A percentile compares a stretch with the other conserved stretches of the same genome.
Conservation (phyloP, 352 stramenopile species). For the Globisporangium canariense region DNA sequence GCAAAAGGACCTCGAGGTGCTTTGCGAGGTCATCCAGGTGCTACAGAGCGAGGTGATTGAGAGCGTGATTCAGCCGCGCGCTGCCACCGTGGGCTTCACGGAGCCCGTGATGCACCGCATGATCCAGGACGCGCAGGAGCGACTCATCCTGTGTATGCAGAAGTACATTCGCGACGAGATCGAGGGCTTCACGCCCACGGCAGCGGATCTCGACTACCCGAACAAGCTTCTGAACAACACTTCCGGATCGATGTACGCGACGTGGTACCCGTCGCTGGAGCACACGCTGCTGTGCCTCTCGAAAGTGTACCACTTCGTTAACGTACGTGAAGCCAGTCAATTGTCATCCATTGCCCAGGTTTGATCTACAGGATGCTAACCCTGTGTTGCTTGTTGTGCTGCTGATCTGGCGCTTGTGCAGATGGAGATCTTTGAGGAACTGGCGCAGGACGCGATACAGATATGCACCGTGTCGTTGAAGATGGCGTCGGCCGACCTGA, state of each 20-base stretch:
- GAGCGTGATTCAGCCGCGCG: conserved; percentile 52
- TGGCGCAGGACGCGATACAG: conserved; percentile 80
- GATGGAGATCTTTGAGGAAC: conserved; percentile 85
- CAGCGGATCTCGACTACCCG: conserved; percentile 66
- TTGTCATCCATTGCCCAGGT: background rate
- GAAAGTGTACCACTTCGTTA: conserved; percentile 82
- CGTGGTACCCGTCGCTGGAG: conserved; percentile 82
- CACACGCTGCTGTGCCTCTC: conserved; percentile 83
- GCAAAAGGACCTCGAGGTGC: conserved; percentile 70
- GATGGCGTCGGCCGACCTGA: conserved; percentile 69
- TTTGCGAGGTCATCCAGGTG: conserved; percentile 81
- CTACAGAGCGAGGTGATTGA: conserved; percentile 78
- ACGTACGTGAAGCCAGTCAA: conserved; percentile 31
- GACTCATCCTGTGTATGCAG: conserved; percentile 79
- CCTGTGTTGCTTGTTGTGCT: background rate
- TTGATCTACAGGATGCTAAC: background rate
- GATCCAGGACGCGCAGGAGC: conserved; percentile 81
- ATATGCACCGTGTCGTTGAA: conserved; percentile 76
- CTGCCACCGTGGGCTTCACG: conserved; percentile 42
- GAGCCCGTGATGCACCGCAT: conserved; percentile 82
- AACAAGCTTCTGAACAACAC: conserved; percentile 46
- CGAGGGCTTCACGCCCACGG: conserved; percentile 58
- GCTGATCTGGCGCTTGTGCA: conserved; percentile 14
- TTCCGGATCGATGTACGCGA: conserved; percentile 57
- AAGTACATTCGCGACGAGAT: conserved; percentile 86